phyloP scores from a whole-genome alignment of 306 rosid species.

The Prunus davidiana region DNA sequence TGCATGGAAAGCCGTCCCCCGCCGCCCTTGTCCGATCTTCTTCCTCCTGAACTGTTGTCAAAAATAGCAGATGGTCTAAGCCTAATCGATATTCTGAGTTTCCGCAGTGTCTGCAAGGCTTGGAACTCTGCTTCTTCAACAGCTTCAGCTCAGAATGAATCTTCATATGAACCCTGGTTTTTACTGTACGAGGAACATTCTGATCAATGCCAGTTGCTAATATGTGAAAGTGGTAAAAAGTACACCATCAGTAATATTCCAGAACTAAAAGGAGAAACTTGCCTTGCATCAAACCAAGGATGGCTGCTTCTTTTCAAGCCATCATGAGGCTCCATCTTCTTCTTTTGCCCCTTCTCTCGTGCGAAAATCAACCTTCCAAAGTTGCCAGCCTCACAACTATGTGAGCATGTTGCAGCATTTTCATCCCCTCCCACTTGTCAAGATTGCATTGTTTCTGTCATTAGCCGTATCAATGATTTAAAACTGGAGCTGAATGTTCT shows the following conservation, averaged over 20 bases:
- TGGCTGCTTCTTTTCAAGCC: constrained; percentile 30
- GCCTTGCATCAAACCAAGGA: constrained; percentile 37
- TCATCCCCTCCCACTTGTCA: constrained; percentile 23
- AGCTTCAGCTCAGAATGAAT: not conserved
- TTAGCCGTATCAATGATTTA: not conserved
- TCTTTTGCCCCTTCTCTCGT: constrained; percentile 31
- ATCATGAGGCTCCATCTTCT: constrained; percentile 15
- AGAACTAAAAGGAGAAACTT: constrained; percentile 20
- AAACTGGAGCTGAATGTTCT: not conserved
- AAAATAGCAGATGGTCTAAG: constrained; percentile 9
- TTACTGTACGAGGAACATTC: not conserved
- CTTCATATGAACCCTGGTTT: constrained; percentile 20
- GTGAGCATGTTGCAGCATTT: constrained; percentile 27
- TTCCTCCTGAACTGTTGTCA: constrained; percentile 13
- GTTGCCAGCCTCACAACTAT: constrained; percentile 7
- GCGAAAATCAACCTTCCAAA: constrained; percentile 31
- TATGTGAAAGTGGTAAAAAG: not conserved
- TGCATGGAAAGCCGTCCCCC: no score
- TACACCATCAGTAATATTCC: constrained; percentile 7
- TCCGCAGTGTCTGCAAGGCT: constrained; percentile 32
- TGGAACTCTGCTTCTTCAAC: constrained; percentile 26
- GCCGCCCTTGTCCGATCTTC: constrained; percentile 24
- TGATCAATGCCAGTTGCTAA: not conserved
- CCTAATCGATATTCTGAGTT: constrained; percentile 19
- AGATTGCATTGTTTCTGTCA: constrained; percentile 20